Conservation (phyloP, 371 early-diverging fungal species). For the Coemansia sp. region DNA sequence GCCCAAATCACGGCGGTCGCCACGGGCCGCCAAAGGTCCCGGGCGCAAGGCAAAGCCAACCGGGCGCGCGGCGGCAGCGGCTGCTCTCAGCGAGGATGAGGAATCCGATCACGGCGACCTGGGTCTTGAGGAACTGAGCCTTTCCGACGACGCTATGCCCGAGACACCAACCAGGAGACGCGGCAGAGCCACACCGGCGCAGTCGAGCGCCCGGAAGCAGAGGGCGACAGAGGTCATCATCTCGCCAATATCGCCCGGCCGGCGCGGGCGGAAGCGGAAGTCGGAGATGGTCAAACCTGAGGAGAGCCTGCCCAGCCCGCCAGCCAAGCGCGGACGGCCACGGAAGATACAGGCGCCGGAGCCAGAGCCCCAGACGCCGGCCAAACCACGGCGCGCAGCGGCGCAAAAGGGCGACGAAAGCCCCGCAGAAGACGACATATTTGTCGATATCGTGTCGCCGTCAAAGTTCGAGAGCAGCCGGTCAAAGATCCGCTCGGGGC, state of each 20-base stretch:
- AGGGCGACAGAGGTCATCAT: neutral
- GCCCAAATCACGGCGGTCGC: slow-evolving; percentile 6
- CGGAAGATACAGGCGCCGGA: slow-evolving; percentile 2
- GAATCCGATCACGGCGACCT: neutral
- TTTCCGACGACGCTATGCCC: slow-evolving; percentile 5
- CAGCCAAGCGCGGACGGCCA: slow-evolving; percentile 24
- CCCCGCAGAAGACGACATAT: neutral
- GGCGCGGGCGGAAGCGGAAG: slow-evolving; percentile 36
- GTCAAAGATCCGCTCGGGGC: slow-evolving; percentile 7
- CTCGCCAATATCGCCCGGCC: slow-evolving; percentile 2
- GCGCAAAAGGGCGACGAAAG: neutral
- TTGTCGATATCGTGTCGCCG: slow-evolving; percentile 41
- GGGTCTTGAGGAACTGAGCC: slow-evolving; percentile 6
- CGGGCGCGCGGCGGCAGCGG: neutral
- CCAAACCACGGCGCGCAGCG: neutral
- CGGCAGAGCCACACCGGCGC: neutral
- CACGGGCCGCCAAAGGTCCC: slow-evolving; percentile 4
- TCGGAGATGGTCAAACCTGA: neutral
- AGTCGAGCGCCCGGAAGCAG: neutral
- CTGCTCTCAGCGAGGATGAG: neutral
- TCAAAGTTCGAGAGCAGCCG: slow-evolving; percentile 37
- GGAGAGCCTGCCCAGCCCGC: slow-evolving; percentile 6
- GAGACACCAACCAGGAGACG: slow-evolving; percentile 22
- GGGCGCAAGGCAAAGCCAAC: neutral
- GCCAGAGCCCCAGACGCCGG: neutral